Percentiles rank a stretch among this genome's conserved stretches.
Evolutionary conservation across 2,329 filamentous ascomycete species (phyloP).

Genomic region (Cryoendolithus antarcticus): DNA sequence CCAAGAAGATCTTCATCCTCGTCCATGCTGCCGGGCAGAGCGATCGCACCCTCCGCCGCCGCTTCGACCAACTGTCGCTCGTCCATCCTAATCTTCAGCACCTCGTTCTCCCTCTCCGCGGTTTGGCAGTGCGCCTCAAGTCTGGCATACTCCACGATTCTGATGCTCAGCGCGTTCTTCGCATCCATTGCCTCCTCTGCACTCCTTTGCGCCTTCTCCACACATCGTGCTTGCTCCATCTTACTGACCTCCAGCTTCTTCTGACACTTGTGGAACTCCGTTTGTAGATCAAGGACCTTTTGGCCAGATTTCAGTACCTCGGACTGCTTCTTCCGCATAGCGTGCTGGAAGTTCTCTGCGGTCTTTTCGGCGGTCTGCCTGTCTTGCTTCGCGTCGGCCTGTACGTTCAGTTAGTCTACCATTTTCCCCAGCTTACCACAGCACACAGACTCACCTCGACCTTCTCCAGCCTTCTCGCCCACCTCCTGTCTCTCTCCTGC

Average conservation of each 20-base stretch:
- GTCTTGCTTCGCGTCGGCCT: constrained; percentile 21
- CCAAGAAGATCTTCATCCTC: constrained; percentile 48
- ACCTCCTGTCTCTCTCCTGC: constrained; percentile 51
- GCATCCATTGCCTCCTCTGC: constrained; percentile 60
- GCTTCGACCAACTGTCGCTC: constrained; percentile 63
- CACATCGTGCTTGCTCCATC: constrained; percentile 4
- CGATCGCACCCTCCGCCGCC: constrained; percentile 58
- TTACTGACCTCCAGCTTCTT: constrained; percentile 6
- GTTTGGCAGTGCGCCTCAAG: constrained; percentile 51
- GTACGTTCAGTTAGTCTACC: constrained; percentile 30
- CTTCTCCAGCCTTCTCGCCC: constrained; percentile 54
- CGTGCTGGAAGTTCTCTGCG: constrained; percentile 11
- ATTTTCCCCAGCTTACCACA: constrained; percentile 8
- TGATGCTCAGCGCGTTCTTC: constrained; percentile 51
- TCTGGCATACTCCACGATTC: constrained; percentile 55
- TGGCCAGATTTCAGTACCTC: too few species aligned
- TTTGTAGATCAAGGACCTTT: too few species aligned
- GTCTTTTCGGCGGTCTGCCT: neutral
- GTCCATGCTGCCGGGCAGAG: constrained; percentile 43
- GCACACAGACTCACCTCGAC: constrained; percentile 47
- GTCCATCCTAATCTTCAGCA: constrained; percentile 57
- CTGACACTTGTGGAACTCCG: neutral
- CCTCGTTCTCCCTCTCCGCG: constrained; percentile 62
- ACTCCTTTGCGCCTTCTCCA: constrained; percentile 4
- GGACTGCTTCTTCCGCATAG: constrained; percentile 10